Base-by-base conservation (phyloP, 768 basidiomycete genomes). In the Mycena albidolilacea region DNA sequence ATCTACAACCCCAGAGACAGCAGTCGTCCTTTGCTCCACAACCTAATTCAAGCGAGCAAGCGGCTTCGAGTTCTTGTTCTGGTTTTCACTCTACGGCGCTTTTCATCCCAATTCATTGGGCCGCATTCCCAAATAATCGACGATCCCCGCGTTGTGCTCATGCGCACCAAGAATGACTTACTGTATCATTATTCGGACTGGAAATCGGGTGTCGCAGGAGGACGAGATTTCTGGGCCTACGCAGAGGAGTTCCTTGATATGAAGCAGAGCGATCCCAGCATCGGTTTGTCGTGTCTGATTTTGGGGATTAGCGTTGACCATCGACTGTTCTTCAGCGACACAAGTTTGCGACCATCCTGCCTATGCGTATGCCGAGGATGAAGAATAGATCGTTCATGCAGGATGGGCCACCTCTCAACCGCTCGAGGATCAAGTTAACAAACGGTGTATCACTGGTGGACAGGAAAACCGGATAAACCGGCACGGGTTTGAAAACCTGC, bases 221-320 rank as follows among this genome's bases (percentile, higher is more conserved):
- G 67, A 5, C 17, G 30, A 23, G 58, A 68, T 39, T 66, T 66
- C 41, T 66, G 64, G 64, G 38, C 7, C 7, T 52, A 52, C 1
- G 52, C 64, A 15, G 64, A 55, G 3, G 41, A 48, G 23, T 52
- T 39, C 11, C 9, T 66, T 5, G 64, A 38, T 4, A 57, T 23
- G 21, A 66, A 44, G 23, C 52, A 48, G 46, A 48, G 46, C 17
- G 46, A 48, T 17, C 12, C 12, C 1, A 48, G 46, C 46, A 48
- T 48, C 46, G 15, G 46, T 48, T 7, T 7, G 46, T 48, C 46
- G 11, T 15, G 12, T 48, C 46, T 9, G 9, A 9, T 43, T 43
- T 14, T 43, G 1, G 41, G 14, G 10, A 43, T 43, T 43, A 43
- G 5, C 41, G 14, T 9, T 14, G 14, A 43, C 14, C 41, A 43